phyloP scores from a whole-genome alignment of 495 filamentous ascomycete genomes.

The Parachaetomium inaequale region DNA sequence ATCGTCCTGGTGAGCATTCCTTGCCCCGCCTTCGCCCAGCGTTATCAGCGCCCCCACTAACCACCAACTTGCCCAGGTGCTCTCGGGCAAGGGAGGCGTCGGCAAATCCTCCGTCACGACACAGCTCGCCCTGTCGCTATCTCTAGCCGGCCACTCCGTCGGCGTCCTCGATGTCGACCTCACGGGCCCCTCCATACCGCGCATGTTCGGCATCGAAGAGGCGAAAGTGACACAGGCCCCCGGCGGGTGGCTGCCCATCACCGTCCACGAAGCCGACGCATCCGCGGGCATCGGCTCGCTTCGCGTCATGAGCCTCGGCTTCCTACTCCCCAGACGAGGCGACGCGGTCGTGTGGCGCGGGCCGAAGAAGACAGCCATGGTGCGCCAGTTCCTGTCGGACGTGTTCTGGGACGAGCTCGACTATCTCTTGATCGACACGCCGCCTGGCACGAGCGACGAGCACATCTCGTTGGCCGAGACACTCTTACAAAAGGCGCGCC shows the following conservation, averaged over 20 bases:
- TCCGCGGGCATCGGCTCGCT: slow-evolving; percentile 59
- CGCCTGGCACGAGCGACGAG: slow-evolving; percentile 93
- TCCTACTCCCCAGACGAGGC: slow-evolving; percentile 75
- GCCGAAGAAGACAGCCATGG: slow-evolving; percentile 99
- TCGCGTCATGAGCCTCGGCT: slow-evolving; percentile 88
- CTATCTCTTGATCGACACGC: slow-evolving; percentile 91
- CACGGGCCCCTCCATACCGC: slow-evolving; percentile 92
- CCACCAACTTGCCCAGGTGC: slow-evolving; percentile 56
- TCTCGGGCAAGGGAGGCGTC: slow-evolving; percentile 96
- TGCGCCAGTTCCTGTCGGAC: slow-evolving; percentile 88
- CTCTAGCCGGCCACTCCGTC: slow-evolving; percentile 76
- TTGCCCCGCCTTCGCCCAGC: slow-evolving; percentile 8
- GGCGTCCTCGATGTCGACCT: slow-evolving; percentile 96
- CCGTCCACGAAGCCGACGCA: slow-evolving; percentile 60
- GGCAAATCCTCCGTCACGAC: slow-evolving; percentile 96
- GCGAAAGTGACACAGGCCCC: slow-evolving; percentile 86
- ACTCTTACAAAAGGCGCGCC: slow-evolving; percentile 59
- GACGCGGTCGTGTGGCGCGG: slow-evolving; percentile 97
- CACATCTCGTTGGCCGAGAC: slow-evolving; percentile 93
- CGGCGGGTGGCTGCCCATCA: slow-evolving; percentile 84
- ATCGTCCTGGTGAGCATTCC: slow-evolving; percentile 52
- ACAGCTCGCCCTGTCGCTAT: slow-evolving; percentile 87
- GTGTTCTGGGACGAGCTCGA: slow-evolving; percentile 87
- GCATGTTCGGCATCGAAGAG: slow-evolving; percentile 83
- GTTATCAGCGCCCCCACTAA: slow-evolving; percentile 13